Base-by-base conservation (phyloP, 805 yeast species). In the Grigorovia yakushimaensis region DNA sequence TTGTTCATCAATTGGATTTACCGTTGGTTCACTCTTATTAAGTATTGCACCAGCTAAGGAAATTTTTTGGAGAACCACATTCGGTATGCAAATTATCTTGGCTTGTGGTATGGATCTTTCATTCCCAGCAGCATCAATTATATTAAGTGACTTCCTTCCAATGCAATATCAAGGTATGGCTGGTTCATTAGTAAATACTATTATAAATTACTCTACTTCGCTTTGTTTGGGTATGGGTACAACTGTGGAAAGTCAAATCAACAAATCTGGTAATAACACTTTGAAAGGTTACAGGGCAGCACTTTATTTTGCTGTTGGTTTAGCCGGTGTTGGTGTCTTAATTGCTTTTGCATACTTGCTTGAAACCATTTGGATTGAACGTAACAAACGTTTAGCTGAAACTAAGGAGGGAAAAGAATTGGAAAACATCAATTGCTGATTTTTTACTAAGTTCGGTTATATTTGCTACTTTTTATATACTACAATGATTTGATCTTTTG, bases 91-190 rank as follows among this genome's bases (percentile, higher is more conserved):
- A 69, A 54, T 79, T n/a, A 63, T 84, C 7, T 65, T 78, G 4
- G 73, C 80, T 6, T 81, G 79, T 71, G 94, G 88, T 3, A 83
- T 84, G 89, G 91, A 84, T 60, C 67, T 81, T 59, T 78, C 85
- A 27, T 84, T 83, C 61, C 91, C 93, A 0, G 81, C 89, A 1
- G 79, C 85, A 0, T 77, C 88, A 0, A 70, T 84, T 42, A 72
- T 81, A 11, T 61, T 84, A 42, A 74, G 82, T 8, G 80, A 79
- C 50, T 66, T 66, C 44, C 66, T 84, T 33, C 88, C 91, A 0
- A 61, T 70, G 43, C 69, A 74, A 48, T 78, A 80, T 54, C 91
- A 84, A 64, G 93, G 91, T 6, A 77, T 82, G 73, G 88, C 88
- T 0, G 88, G 87, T 0, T 81, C 88, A 0, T 65, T 84, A 43